Evolutionary conservation across 192 early-diverging fungal genomes (phyloP), one percentile per base, ranked within the genome.

Genomic region (Coemansia sp.): DNA sequence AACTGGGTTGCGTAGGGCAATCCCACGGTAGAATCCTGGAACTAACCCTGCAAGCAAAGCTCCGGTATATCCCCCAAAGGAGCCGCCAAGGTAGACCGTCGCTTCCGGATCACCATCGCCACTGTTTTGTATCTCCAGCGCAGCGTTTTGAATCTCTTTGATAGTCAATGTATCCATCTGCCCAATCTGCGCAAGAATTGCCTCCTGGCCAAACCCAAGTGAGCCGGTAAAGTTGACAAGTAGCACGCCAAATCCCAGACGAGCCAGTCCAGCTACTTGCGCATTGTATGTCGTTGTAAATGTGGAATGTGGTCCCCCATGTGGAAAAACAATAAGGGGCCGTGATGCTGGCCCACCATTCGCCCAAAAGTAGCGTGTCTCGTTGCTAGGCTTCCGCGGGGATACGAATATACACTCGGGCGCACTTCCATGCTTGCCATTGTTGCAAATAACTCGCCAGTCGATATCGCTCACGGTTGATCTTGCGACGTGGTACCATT

Each of bases 211-310:
- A 76, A 85, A 93, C n/a, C 92, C 92, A 56, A 85, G 73, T 49
- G 88, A 89, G 18, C 92, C 92, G 4, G 89, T 87, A 68, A 90
- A 94, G 67, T 94, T 94, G 62, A 91, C 84, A 66, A 84, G 54
- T 38, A 79, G 74, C 34, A 86, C 83, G 21, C 84, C 80, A 67
- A 87, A 89, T 1, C 90, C 90, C 41, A 89, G 67, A n/a, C 68
- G 57, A 14, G 76, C 80, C 14, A 90, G 78, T 8, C 77, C 81
- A 24, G 83, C 66, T 23, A 48, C 73, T 31, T 73, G 50, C 53
- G 78, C 60, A 14, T 64, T 72, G 65, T 85, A 88, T 23, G 79
- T 85, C 14, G 82, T 81, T 9, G 86, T 78, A 24, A 69, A 72
- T 23, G 79, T 62, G 9, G 71, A 65, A 63, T 94, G 90, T 16